Conservation (phyloP, 2,329 filamentous ascomycete species). For the Zymoseptoria ardabiliae region DNA sequence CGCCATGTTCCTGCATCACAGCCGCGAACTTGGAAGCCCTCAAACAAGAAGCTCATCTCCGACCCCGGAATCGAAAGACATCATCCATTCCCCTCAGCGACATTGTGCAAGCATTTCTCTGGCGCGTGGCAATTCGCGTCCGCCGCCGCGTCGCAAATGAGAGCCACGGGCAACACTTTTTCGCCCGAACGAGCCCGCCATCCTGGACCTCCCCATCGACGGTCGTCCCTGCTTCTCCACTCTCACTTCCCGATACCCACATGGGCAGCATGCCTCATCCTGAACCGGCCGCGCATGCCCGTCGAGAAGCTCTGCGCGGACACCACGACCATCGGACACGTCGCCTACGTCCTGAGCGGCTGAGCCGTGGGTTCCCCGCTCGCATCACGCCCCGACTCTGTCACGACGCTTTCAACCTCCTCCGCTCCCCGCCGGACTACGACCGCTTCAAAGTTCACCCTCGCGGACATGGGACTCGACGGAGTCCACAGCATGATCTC, state of each 20-base stretch:
- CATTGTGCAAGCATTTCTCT: conserved; percentile 37
- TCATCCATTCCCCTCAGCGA: conserved; percentile 29
- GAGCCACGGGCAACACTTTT: conserved; percentile 10
- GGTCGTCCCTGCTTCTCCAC: conserved; percentile 26
- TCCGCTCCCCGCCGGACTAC: conserved; percentile 20
- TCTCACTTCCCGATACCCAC: conserved; percentile 21
- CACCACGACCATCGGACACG: conserved; percentile 15
- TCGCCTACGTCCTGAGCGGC: conserved; percentile 23
- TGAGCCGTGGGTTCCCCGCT: conserved; percentile 18
- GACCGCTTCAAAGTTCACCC: conserved; percentile 12
- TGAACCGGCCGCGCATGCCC: conserved; percentile 24
- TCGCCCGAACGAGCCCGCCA: conserved; percentile 25
- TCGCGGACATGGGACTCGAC: conserved; percentile 22
- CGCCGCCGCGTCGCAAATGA: conserved; percentile 30
- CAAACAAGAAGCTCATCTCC: too few species aligned
- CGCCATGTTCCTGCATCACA: not conserved
- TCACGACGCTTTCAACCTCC: conserved; percentile 25
- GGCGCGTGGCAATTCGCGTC: conserved; percentile 32
- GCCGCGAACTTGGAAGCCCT: too few species aligned
- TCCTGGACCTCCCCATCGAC: conserved; percentile 32
- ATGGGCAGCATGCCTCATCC: conserved; percentile 26
- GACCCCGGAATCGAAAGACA: conserved; percentile 13
- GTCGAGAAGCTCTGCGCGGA: conserved; percentile 20
- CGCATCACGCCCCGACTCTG: conserved; percentile 21
- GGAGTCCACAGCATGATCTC: conserved; percentile 25